Base-by-base conservation (phyloP, 2,329 filamentous ascomycete genomes). In the Akanthomyces dipterigenus region DNA sequence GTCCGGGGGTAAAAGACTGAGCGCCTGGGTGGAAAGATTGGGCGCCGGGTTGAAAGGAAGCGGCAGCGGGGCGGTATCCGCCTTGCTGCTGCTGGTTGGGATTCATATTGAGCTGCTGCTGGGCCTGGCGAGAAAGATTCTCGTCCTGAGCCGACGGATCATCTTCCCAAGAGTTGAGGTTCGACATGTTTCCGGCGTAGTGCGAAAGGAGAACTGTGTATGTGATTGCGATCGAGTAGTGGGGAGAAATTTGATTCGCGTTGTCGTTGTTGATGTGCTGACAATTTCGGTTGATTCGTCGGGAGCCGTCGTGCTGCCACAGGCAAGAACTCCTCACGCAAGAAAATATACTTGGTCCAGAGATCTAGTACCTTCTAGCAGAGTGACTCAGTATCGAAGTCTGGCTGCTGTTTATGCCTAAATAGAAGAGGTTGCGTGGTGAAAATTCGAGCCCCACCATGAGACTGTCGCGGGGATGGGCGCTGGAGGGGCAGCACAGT, bases 81-180 rank as follows among this genome's bases (percentile, higher is more conserved):
- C 77, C 79, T 65, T 77, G 75, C 58, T 80, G 79, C 65, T 72
- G 75, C 67, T 76, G 76, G 65, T 77, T 75, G 58, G 80, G 79
- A 73, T 88, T 89, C 70, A 93, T 73, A 74, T 91, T 91, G 75
- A 92, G 82, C 73, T 89, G 87, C 74, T 88, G 85, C 69, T 88
- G 85, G 42, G 89, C 78, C 80, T 93, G 90, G 69, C 87, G 86
- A 64, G 90, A 85, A 75, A 96, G 85, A 73, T 85, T 85, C 69
- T 90, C 88, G 70, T 93, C 88, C 80, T 91, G 88, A 65, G 85
- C 87, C 60, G 88, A 81, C 70, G 88, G 87, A 71, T 93, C 90
- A 71, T 96, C 91, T 78, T 98, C 93, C 90, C 95, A 98, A 65
- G 92, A 96, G 76, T 96, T 92, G 70, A 91, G 89, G 75, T 93